Base-by-base conservation (phyloP, 306 rosid species). In the Trifolium dubium region DNA sequence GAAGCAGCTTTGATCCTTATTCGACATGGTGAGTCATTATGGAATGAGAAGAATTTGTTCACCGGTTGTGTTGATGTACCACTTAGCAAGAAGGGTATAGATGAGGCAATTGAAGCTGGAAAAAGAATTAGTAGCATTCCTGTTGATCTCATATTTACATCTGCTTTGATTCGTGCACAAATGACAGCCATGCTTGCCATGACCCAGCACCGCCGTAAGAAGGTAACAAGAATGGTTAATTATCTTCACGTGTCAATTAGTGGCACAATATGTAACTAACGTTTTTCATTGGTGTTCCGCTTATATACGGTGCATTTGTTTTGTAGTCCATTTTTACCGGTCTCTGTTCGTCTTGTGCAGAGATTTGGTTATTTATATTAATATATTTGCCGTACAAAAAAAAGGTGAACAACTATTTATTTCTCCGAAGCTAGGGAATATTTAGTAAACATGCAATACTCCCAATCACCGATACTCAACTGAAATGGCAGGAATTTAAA, bases 101-200 rank as follows among this genome's bases (percentile, higher is more conserved):
- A 95, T 63, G 99, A 92, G 87, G 99, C 98, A 68, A 87, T 95
- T 53, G 99, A 95, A 88, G 99, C 99, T 70, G 99, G 99, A 72
- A 89, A 95, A 89, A 95, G 96, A 84, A 95, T 95, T 84, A 90
- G 97, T 80, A 92, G 86, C 81, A 90, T 95, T 82, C 99, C 99
- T 41, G 83, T 95, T 35, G 99, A 95, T 85, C 85, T 88, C 83
- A 92, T 95, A 86, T 95, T 83, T 77, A 90, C 98, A 29, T 95
- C 99, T 67, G 88, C 99, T 40, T 86, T 95, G 81, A 92, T 95
- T 77, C 98, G 99, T 43, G 99, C 99, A 18, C 99, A 92, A 78
- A 92, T 95, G 99, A 95, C 99, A 65, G 99, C 99, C 49, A 95
- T 95, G 99, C 99, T 92, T 75, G 98, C 98, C 64, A 95, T 95